A percentile compares a stretch with the other conserved stretches of the same genome.
Conservation (phyloP, 2,329 filamentous ascomycete species). For the Fusarium pininemorale region DNA sequence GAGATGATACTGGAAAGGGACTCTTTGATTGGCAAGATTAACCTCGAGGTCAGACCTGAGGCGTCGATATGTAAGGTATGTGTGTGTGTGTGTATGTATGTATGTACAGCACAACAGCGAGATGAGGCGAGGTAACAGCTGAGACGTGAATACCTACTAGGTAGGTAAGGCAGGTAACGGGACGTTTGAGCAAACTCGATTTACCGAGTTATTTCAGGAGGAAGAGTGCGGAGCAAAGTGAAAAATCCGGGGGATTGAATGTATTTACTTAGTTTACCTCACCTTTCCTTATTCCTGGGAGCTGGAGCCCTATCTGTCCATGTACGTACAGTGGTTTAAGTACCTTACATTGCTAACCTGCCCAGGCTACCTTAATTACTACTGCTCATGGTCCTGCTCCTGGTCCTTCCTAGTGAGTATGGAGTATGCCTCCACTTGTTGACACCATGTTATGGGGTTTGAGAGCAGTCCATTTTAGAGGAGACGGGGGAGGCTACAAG, state of each 20-base stretch:
- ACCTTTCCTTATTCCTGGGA: constrained; percentile 2
- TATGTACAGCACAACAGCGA: neutral
- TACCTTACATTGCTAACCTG: constrained; percentile 6
- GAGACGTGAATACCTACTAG: neutral
- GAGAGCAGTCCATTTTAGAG: constrained; percentile 19
- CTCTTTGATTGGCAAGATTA: constrained; percentile 16
- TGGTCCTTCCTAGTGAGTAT: constrained; percentile 21
- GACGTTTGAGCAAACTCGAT: neutral
- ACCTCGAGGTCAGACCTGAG: constrained; percentile 19
- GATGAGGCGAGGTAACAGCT: neutral
- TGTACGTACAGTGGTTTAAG: neutral
- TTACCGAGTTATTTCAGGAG: neutral
- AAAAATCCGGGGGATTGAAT: constrained; percentile 28
- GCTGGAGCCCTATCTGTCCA: constrained; percentile 21
- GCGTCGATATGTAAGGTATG: constrained; percentile 3
- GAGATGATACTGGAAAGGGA: constrained; percentile 2
- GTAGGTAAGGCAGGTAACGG: neutral
- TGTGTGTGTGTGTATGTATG: neutral
- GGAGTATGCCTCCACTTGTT: constrained; percentile 33
- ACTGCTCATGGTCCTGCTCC: neutral
- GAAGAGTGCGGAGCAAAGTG: constrained; percentile 15
- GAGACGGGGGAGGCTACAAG: neutral
- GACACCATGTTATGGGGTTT: constrained; percentile 35
- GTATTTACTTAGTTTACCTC: constrained; percentile 16
- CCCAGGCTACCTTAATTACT: neutral